Evolutionary conservation across 352 stramenopile species (phyloP), one percentile per base, ranked within the genome.

Genomic region (Pythium insidiosum): DNA sequence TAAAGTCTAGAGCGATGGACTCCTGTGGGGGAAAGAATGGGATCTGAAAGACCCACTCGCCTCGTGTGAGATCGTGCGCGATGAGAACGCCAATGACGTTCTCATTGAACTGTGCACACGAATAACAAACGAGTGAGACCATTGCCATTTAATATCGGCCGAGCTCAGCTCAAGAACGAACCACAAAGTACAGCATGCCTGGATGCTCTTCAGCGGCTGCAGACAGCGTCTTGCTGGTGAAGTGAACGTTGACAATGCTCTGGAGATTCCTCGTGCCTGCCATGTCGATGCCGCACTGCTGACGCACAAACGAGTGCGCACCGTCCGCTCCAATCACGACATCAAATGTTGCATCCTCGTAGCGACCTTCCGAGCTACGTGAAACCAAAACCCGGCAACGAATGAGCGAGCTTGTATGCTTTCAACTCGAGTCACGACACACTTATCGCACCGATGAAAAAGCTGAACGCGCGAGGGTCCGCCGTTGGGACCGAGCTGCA

Each of bases 151-250:
- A n/a, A n/a, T n/a, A n/a, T n/a, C n/a, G n/a, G n/a, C n/a, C n/a
- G n/a, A n/a, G n/a, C n/a, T n/a, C n/a, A n/a, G n/a, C n/a, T n/a
- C n/a, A 16, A 12, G 29, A 33, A 45, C 56, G 41, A 76, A 89
- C 63, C 56, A 97, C 63, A 55, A 97, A 97, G 63, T 97, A 96
- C 25, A 98, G 66, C 94, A 98, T 98, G 25, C 71, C 89, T 12
- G 73, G 74, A 43, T 88, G 77, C 37, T 88, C 66, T 5, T 65
- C 44, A 4, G 68, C 73, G 5, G 68, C 63, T 11, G 61, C 39
- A 0, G 75, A 84, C 7, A 93, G 58, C 23, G 68, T 50, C 39
- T 73, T 66, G 61, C 82, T 95, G 25, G 74, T 92, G 65, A 97
- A 97, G 43, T 98, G 92, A 15, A 98, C 75, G 58, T 97, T 98